Evolutionary conservation across 768 basidiomycete genomes (phyloP).

Genomic region (Multifurca ochricompacta): DNA sequence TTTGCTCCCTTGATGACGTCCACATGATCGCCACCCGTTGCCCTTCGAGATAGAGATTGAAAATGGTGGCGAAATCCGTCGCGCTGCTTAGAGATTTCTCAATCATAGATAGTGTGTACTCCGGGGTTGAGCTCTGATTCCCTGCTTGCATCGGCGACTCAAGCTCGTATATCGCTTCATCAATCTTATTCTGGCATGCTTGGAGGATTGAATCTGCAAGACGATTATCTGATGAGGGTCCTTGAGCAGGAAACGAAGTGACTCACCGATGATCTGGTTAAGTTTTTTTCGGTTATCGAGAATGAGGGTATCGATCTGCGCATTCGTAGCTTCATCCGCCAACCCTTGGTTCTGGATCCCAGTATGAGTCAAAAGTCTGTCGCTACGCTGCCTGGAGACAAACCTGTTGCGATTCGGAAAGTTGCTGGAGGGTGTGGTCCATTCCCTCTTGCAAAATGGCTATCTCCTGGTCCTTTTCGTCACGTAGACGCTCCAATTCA

Average conservation of each 20-base stretch:
- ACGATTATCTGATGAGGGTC: background rate
- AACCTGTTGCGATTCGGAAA: conserved; percentile 83
- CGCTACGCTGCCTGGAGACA: conserved; percentile 16
- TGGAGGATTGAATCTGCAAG: conserved; percentile 86
- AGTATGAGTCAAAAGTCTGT: conserved; percentile 7
- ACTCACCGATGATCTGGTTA: conserved; percentile 88
- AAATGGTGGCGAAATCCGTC: conserved; percentile 91
- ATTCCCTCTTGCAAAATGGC: conserved; percentile 92
- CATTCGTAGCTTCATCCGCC: conserved; percentile 83
- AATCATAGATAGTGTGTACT: conserved; percentile 97
- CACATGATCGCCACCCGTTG: conserved; percentile 91
- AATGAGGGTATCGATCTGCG: conserved; percentile 96
- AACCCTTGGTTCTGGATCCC: conserved; percentile 64
- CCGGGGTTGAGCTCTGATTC: conserved; percentile 95
- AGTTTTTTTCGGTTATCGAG: conserved; percentile 96
- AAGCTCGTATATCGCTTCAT: conserved; percentile 94
- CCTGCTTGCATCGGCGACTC: conserved; percentile 94
- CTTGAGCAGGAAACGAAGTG: conserved; percentile 3
- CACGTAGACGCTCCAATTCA: conserved; percentile 75
- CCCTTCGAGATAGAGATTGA: conserved; percentile 81
- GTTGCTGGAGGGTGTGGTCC: conserved; percentile 83
- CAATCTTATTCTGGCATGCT: conserved; percentile 93
- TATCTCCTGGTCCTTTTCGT: conserved; percentile 97
- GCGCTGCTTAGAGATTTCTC: conserved; percentile 94
- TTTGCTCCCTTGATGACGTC: conserved; percentile 98